Evolutionary conservation across 2,329 filamentous ascomycete species (phyloP), one percentile per base, ranked within the genome.

Genomic region (Monosporascus sp.): DNA sequence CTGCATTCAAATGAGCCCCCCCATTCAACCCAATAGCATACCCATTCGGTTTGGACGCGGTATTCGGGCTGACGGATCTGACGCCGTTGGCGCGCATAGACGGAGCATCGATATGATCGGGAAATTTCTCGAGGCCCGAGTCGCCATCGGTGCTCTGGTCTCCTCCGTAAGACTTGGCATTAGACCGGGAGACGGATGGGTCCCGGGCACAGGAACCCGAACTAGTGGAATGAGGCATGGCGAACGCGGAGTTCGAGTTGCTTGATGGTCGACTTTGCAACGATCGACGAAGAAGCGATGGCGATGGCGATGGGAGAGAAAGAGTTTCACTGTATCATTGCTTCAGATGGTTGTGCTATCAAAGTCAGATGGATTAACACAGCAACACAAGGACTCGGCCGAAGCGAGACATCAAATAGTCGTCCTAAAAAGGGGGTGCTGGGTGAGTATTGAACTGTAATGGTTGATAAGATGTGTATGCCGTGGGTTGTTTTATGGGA

Each of bases 91-190:
- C 59, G 59, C 65, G 66, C 65, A 68, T 65, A 24, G 65, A 60
- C 11, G 66, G 64, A 46, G 65, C 60, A 50, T 69, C 67, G 59
- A 69, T 61, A 49, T 68, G 66, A 44, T 69, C 67, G 46, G 67
- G 67, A 49, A 69, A 69, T 43, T 69, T 69, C 59, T 69, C 67
- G 48, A 68, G 63, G 24, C 66, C 66, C 24, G 64, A 64, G 49
- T 60, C 57, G 45, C 54, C 16, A 9, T 66, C 63, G 49, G 49
- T 55, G 20, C 67, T 65, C 38, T 48, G 54, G 27, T 64, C 62
- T 44, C 56, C 63, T 14, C 56, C 38, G 48, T 53, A 55, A 35
- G 31, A 35, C 57, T 68, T 68, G 49, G 59, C 45, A 49, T 51
- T 59, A 40, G 63, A 60, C 57, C 67, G 64, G 49, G 67, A 60